Evolutionary conservation across 2,329 filamentous ascomycete genomes (phyloP).

Genomic region (Coniosporium tulheliwenetii): DNA sequence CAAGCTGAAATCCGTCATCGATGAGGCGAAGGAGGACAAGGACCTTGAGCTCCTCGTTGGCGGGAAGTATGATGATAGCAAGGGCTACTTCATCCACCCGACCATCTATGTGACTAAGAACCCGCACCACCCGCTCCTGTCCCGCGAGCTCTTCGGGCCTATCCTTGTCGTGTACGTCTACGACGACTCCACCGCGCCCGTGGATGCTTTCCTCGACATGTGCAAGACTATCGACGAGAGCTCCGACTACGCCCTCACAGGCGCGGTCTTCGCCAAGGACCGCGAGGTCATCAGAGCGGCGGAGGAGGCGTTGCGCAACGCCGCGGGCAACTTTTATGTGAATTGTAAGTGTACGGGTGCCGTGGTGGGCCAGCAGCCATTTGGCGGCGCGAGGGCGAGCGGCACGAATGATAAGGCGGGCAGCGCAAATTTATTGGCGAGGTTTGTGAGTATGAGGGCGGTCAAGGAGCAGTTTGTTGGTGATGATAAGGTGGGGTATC

Average conservation of each 20-base stretch:
- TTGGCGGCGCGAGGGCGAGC: conserved; percentile 35
- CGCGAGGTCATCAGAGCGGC: conserved; percentile 49
- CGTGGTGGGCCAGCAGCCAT: conserved; percentile 24
- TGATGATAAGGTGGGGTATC: conserved; percentile 32
- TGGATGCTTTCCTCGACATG: conserved; percentile 41
- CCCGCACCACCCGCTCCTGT: conserved; percentile 58
- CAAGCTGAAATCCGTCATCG: conserved; percentile 62
- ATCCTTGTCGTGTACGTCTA: conserved; percentile 63
- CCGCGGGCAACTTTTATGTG: conserved; percentile 73
- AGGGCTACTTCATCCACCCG: conserved; percentile 72
- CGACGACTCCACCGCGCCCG: conserved; percentile 43
- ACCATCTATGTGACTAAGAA: conserved; percentile 66
- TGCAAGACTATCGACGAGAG: conserved; percentile 53
- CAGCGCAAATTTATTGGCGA: conserved; percentile 31
- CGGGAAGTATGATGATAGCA: conserved; percentile 60
- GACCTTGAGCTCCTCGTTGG: conserved; percentile 60
- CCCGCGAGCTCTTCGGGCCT: conserved; percentile 70
- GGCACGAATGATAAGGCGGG: conserved; percentile 45
- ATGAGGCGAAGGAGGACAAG: conserved; percentile 60
- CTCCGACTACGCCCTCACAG: conserved; percentile 64
- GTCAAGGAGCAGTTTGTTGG: conserved; percentile 41
- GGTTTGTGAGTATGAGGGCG: conserved; percentile 40
- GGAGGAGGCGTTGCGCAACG: conserved; percentile 54
- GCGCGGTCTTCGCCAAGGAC: conserved; percentile 59
- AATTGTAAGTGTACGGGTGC: conserved; percentile 58